Evolutionary conservation across 2,329 filamentous ascomycete species (phyloP).

Genomic region (Aspergillus neoniger): DNA sequence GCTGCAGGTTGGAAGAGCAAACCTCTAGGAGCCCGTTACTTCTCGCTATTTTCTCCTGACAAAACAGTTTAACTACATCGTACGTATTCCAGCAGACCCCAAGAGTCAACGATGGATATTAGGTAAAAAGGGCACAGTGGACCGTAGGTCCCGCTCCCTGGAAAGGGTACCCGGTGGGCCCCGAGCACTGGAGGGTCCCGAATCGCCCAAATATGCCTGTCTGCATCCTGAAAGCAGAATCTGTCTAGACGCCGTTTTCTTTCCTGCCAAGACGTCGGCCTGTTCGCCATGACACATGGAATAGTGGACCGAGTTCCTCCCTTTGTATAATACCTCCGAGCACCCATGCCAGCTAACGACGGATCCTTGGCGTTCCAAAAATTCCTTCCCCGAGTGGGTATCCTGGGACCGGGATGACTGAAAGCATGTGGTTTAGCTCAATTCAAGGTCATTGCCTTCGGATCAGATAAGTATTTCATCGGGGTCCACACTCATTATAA

Average conservation of each 20-base stretch:
- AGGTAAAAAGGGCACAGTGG: background rate
- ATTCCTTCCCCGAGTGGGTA: background rate
- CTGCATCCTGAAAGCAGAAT: background rate
- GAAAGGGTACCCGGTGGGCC: constrained; percentile 1
- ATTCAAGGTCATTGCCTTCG: background rate
- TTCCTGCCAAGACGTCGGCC: background rate
- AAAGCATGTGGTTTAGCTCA: background rate
- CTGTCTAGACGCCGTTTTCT: no score
- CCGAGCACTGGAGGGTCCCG: background rate
- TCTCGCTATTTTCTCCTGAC: no score
- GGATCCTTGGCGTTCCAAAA: background rate
- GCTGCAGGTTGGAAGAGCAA: no score
- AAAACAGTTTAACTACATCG: no score
- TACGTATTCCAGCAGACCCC: no score
- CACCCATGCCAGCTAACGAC: background rate
- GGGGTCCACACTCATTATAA: background rate
- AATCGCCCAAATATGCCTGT: background rate
- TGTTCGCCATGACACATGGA: background rate
- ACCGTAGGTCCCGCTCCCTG: background rate
- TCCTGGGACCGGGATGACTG: background rate
- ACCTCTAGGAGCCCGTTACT: no score
- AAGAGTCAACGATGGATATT: background rate
- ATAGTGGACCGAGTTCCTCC: background rate
- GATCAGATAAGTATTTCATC: background rate
- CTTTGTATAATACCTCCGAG: background rate